These are phyloP conservation scores for Apiosordaria backusii DNA, from an alignment of 495 filamentous ascomycete species.

Conservation along the genomic window DNA sequence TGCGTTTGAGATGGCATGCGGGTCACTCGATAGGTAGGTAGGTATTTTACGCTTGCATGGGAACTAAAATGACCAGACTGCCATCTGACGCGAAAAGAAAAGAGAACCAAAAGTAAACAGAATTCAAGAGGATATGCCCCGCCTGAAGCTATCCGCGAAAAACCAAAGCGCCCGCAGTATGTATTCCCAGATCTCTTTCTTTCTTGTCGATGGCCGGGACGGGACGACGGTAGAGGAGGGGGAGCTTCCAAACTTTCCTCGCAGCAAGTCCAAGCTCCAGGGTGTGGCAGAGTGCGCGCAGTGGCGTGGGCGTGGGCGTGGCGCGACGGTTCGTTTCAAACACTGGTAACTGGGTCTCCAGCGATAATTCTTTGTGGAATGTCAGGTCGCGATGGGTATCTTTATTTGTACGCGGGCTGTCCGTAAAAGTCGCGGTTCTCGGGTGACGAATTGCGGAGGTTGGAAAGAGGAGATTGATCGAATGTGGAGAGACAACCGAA, in stretches of 20 bases:
- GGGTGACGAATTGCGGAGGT: constrained; percentile 32
- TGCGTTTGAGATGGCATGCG: constrained; percentile 31
- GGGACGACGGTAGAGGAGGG: not conserved
- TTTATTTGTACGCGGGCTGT: not conserved
- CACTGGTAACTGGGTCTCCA: too few relatives aligned
- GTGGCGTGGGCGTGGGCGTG: not conserved
- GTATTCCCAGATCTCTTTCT: constrained; percentile 7
- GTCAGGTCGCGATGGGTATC: not conserved
- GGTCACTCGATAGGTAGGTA: constrained; percentile 27
- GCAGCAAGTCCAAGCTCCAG: constrained; percentile 21
- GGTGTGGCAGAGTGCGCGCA: not conserved
- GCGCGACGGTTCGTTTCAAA: not conserved
- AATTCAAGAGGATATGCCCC: constrained; percentile 2
- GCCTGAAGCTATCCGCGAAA: constrained; percentile 16
- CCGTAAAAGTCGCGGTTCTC: constrained; percentile 6
- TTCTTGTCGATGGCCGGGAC: constrained; percentile 1
- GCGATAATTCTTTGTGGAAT: not conserved
- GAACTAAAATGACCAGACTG: constrained; percentile 16
- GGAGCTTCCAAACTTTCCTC: constrained; percentile 3
- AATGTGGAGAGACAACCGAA: constrained; percentile 14
- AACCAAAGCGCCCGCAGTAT: constrained; percentile 7
- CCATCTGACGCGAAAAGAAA: constrained; percentile 15
- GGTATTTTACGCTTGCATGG: constrained; percentile 28
- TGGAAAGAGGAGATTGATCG: constrained; percentile 30
- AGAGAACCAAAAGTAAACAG: not conserved